Evolutionary conservation across 306 rosid genomes (phyloP), one percentile per base, ranked within the genome.

Genomic region (Quercus mongolica): DNA sequence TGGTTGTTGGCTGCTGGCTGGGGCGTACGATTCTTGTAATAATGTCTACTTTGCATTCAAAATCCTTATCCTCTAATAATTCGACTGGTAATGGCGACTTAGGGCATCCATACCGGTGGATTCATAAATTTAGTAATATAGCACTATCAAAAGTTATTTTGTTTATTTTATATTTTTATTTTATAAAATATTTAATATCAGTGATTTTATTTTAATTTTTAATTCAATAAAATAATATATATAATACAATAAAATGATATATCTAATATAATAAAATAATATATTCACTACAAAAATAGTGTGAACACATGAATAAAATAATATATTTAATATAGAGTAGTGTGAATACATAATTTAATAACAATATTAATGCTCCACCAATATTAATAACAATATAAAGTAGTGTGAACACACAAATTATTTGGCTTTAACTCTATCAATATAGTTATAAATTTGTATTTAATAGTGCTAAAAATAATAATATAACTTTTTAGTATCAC

Each of bases 41-140:
- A 21, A 26, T 8, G 13, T 62, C 38, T 4, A 9, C 69, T 4
- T 23, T 5, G 6, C 3, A 14, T 2, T 26, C 20, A 62, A 62
- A 46, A 62, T 4, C 33, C 38, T 62, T 26, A 13, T 62, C 69
- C 38, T 13, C 69, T 26, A 14, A 46, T 62, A 62, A 62, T 62
- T 62, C 69, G 20, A 5, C 63, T 20, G 0, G 10, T 20, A 19
- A 20, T 20, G 3, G 13, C 13, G 6, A n/a, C 61, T 56, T 19
- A 5, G 8, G 0, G 41, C 7, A 35, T 35, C 2, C 0, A 1
- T 0, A 1, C 1, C 0, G 6, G 1, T 5, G 0, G 1, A 0
- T 0, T 4, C 1, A 33, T 33, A 33, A 33, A 33, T 5, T 33
- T 33, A 33, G 1, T 0, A 5, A 33, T 5, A 33, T 33, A 0